Base-by-base conservation (phyloP, 2,329 filamentous ascomycete species). In the Cladosporium sp. region DNA sequence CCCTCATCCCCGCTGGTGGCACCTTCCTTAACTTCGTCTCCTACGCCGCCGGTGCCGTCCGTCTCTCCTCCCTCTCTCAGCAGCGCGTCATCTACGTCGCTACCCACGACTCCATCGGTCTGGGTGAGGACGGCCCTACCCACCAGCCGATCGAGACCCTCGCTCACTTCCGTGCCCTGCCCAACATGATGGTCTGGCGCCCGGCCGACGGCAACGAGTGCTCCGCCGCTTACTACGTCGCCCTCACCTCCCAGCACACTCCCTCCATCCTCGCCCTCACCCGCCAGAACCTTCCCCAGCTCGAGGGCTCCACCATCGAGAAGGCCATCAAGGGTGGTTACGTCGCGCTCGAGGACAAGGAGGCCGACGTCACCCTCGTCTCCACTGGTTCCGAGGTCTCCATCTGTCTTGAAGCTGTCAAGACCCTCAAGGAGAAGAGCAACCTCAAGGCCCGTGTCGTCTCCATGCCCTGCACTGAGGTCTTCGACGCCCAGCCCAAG, bases 1-100 rank as follows among this genome's bases (percentile, higher is more conserved):
- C 90, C 68, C 79, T 96, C 69, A 86, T 98, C 69, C 93, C 93
- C 63, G 95, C 91, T 64, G 84, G 84, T 62, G 93, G 93, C 76
- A 97, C 93, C 67, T 98, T 98, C 85, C 81, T 98, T 64, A 98
- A 97, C 86, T 98, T 98, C 74, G 90, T 97, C 63, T 97, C 92
- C 22, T 98, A 98, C 73, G 92, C 89, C 63, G 90, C 93, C 61
- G 93, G 93, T 75, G 86, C 93, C 66, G 86, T 97, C 70, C 92
- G 93, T 76, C 84, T 98, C 57, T 95, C 91, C 35, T 85, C 93
- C 38, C 83, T 98, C 63, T 95, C 91, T 43, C 91, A 88, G 74
- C 81, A 91, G 72, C 92, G 92, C 66, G 80, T 84, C 70, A 91
- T 98, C 79, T 95, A 93, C 85, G 82, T 97, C 65, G 92, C 93